These are phyloP conservation scores for Candida coleopterorum DNA, from an alignment of 805 yeast genomes.

Conservation along the genomic window DNA sequence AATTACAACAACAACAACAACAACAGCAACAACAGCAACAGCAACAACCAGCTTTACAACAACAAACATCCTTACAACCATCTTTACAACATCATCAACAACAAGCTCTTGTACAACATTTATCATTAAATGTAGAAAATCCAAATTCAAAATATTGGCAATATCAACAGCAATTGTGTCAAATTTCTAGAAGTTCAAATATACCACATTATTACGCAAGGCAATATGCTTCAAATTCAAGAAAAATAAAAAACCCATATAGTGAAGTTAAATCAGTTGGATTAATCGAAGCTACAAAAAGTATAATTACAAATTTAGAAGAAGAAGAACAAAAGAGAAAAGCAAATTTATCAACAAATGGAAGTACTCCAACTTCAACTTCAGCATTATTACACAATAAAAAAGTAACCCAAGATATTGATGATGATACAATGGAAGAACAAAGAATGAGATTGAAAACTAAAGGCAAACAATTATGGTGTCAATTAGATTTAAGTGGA, in stretches of 20 bases:
- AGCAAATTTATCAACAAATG: slow-evolving; percentile 8
- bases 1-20: slow-evolving; percentile 15
- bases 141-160: slow-evolving; percentile 60
- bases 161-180: slow-evolving; percentile 71
- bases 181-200: slow-evolving; percentile 59
- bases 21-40: slow-evolving; percentile 19
- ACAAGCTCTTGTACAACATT: slow-evolving; percentile 13
- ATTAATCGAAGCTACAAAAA: slow-evolving; percentile 39
- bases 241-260: slow-evolving; percentile 40
- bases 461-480: slow-evolving; percentile 83
- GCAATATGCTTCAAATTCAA: slow-evolving; percentile 66
- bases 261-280: slow-evolving; percentile 33
- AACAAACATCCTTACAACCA: slow-evolving; percentile 18
- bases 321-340: slow-evolving; percentile 43
- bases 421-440: slow-evolving; percentile 51
- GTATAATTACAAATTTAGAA: slow-evolving; percentile 30
- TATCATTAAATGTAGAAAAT: slow-evolving; percentile 23
- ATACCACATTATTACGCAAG: slow-evolving; percentile 81
- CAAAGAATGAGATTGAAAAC: slow-evolving; percentile 57
- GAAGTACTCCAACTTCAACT: slow-evolving; percentile 31
- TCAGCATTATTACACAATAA: slow-evolving; percentile 40
- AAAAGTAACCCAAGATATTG: slow-evolving; percentile 41
- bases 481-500: slow-evolving; percentile 87
- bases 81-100: slow-evolving; percentile 20
- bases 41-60: slow-evolving; percentile 11